These are phyloP conservation scores for Avena eriantha DNA, from an alignment of 176 grass and related monocot species.

Conservation along the genomic window DNA sequence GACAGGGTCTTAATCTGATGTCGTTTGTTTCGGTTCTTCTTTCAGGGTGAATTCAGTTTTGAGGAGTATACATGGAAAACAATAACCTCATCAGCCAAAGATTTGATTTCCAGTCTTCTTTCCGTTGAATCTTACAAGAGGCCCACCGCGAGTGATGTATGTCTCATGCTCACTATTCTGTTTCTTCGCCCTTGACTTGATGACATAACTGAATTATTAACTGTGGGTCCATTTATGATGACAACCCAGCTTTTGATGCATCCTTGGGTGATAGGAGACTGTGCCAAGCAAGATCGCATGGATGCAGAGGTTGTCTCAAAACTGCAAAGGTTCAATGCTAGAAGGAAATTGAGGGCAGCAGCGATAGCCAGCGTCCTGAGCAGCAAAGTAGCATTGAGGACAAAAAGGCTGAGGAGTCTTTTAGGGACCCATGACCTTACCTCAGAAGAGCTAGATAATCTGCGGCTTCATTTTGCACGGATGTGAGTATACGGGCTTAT, in stretches of 20 bases:
- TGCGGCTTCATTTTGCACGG: conserved; percentile 54
- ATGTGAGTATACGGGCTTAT: conserved; percentile 48
- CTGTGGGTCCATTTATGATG: background rate
- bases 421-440: conserved; percentile 70
- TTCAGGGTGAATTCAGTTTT: conserved; percentile 75
- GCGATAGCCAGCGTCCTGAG: conserved; percentile 79
- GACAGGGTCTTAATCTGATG: background rate
- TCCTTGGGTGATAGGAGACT: conserved; percentile 81
- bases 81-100: conserved; percentile 69
- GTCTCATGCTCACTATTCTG: conserved; percentile 14
- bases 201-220: conserved; percentile 11
- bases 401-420: conserved; percentile 64
- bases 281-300: conserved; percentile 70
- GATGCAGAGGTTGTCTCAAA: conserved; percentile 75
- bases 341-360: conserved; percentile 68
- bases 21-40: background rate
- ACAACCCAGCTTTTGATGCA: conserved; percentile 60
- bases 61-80: conserved; percentile 72
- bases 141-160: conserved; percentile 65
- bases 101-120: conserved; percentile 68
- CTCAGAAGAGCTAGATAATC: conserved; percentile 65
- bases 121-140: conserved; percentile 70
- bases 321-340: conserved; percentile 74
- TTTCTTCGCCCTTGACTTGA: background rate
- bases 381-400: conserved; percentile 70